A percentile compares a stretch with the other conserved stretches of the same genome.
Conservation (phyloP, 371 early-diverging fungal species). For the Zychaea mexicana region DNA sequence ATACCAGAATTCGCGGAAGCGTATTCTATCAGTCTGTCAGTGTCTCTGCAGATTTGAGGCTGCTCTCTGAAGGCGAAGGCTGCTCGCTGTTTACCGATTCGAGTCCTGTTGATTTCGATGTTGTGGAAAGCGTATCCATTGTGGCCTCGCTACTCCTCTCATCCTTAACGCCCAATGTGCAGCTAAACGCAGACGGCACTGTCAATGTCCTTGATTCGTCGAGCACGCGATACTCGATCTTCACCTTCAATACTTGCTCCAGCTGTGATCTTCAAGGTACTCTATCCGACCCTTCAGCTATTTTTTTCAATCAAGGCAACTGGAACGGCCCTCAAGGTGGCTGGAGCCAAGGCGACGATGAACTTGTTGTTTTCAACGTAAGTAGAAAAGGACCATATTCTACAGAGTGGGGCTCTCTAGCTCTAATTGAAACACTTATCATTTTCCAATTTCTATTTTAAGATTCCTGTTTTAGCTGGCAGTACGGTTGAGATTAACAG, state of each 20-base stretch:
- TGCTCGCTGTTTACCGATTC: neutral
- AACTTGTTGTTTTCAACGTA: conserved; percentile 19
- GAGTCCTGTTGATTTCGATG: neutral
- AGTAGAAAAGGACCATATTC: neutral
- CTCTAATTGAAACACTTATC: neutral
- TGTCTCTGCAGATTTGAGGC: too few species aligned
- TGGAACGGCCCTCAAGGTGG: conserved; percentile 23
- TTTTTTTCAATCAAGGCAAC: conserved; percentile 11
- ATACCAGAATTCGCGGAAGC: neutral
- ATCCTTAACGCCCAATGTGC: neutral
- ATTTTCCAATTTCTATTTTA: neutral
- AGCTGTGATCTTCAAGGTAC: neutral
- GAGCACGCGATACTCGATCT: neutral
- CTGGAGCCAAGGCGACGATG: neutral
- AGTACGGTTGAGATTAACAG: conserved; percentile 6
- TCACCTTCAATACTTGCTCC: neutral
- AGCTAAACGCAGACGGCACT: neutral
- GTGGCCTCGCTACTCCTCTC: neutral
- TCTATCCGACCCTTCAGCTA: neutral
- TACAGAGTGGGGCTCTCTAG: neutral
- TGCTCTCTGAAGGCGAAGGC: conserved; percentile 9
- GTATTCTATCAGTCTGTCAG: too few species aligned
- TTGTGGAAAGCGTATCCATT: neutral
- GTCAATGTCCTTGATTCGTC: neutral
- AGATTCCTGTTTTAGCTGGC: conserved; percentile 19